Evolutionary conservation across 345 rosid genomes (phyloP).

Genomic region (Eucalyptus sideroxylon): DNA sequence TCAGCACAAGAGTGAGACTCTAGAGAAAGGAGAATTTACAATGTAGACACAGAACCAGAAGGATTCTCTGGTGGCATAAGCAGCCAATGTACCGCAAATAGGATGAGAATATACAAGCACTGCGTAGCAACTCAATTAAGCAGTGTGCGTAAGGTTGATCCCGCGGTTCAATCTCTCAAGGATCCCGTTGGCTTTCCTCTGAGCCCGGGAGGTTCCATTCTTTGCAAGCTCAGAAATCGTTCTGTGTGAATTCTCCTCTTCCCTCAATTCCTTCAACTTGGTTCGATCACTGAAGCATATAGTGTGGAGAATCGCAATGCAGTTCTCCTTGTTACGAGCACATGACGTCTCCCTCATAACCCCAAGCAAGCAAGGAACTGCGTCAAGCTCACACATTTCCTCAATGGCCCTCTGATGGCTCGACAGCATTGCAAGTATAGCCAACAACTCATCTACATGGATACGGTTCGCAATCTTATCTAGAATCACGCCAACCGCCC

Average conservation of each 20-base stretch:
- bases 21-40: constrained; percentile 27
- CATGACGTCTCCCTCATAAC: constrained; percentile 61
- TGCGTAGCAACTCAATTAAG: constrained; percentile 22
- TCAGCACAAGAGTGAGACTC: background rate
- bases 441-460: constrained; percentile 70
- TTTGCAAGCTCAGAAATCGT: constrained; percentile 70
- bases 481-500: constrained; percentile 64
- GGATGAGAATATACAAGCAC: constrained; percentile 19
- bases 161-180: constrained; percentile 65
- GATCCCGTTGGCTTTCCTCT: constrained; percentile 78
- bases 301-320: constrained; percentile 62
- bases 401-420: constrained; percentile 64
- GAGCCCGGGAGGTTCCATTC: constrained; percentile 89
- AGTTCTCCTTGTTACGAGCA: constrained; percentile 82
- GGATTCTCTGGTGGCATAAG: background rate
- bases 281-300: constrained; percentile 67
- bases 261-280: constrained; percentile 63
- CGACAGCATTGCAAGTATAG: constrained; percentile 80
- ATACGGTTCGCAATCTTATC: constrained; percentile 49
- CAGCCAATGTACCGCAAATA: background rate
- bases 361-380: constrained; percentile 63
- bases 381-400: constrained; percentile 62
- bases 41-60: background rate
- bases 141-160: constrained; percentile 76
- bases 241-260: constrained; percentile 53